A percentile compares a stretch with the other conserved stretches of the same genome.
Evolutionary conservation across 1,284 basidiomycete species (phyloP).

Genomic region (Boletellus deceptivus): DNA sequence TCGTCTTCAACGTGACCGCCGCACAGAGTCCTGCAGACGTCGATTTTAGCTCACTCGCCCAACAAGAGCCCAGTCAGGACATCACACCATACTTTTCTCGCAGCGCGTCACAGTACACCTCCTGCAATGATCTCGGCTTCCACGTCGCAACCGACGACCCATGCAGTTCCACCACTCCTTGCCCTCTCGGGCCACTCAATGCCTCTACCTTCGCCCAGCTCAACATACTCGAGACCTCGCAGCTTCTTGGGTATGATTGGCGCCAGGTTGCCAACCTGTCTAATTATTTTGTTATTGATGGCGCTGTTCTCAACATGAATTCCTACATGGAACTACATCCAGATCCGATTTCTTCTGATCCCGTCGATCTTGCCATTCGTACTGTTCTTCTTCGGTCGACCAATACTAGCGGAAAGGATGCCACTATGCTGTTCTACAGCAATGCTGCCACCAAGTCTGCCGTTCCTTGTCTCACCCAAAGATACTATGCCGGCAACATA

Average conservation of each 20-base stretch:
- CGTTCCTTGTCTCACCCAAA: conserved; percentile 76
- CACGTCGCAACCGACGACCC: conserved; percentile 73
- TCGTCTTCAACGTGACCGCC: conserved; percentile 72
- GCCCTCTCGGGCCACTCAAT: conserved; percentile 61
- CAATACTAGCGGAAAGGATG: conserved; percentile 76
- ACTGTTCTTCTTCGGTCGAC: conserved; percentile 57
- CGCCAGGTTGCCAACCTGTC: conserved; percentile 66
- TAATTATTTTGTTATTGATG: conserved; percentile 88
- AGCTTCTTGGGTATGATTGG: conserved; percentile 86
- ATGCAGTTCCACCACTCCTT: conserved; percentile 59
- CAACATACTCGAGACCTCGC: conserved; percentile 60
- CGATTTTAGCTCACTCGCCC: conserved; percentile 60
- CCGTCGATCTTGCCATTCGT: conserved; percentile 83
- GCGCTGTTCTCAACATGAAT: conserved; percentile 89
- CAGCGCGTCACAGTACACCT: conserved; percentile 56
- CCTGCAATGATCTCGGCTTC: conserved; percentile 61
- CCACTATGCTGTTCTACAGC: conserved; percentile 82
- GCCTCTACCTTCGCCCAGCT: conserved; percentile 58
- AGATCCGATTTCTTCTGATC: conserved; percentile 66
- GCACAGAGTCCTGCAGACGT: conserved; percentile 50
- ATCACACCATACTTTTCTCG: conserved; percentile 85
- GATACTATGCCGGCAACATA: conserved; percentile 92
- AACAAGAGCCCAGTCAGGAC: conserved; percentile 74
- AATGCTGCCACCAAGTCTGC: conserved; percentile 63
- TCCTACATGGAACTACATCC: conserved; percentile 83